A percentile compares a stretch with the other conserved stretches of the same genome.
These are phyloP conservation scores for Aspergillus homomorphus DNA, from an alignment of 495 filamentous ascomycete species.

Conservation along the genomic window DNA sequence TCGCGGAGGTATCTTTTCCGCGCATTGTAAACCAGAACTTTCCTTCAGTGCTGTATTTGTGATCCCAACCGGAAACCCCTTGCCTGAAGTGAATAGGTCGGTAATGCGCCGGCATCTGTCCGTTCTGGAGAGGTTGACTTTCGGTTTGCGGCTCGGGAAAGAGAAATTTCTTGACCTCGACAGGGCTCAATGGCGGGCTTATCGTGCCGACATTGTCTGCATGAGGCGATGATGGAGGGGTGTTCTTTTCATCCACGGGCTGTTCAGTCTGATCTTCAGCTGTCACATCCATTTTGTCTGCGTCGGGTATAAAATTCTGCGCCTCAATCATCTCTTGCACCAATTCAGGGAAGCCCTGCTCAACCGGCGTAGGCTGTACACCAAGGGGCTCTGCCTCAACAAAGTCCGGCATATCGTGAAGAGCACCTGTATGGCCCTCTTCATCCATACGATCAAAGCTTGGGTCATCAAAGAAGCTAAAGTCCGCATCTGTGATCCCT, in stretches of 20 bases:
- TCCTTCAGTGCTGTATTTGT: conserved; percentile 50
- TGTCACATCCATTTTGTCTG: not conserved
- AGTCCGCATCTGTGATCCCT: conserved; percentile 84
- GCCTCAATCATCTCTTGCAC: not conserved
- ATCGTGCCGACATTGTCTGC: conserved; percentile 31
- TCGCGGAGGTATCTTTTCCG: conserved; percentile 7
- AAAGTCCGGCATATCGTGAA: conserved; percentile 15
- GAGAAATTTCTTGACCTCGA: conserved; percentile 48
- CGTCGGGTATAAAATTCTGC: not conserved
- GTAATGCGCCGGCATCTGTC: conserved; percentile 40
- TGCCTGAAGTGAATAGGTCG: conserved; percentile 47
- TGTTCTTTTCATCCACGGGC: conserved; percentile 5
- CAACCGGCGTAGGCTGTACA: conserved; percentile 5
- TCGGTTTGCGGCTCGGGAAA: conserved; percentile 29
- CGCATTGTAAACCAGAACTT: conserved; percentile 46
- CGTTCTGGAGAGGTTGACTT: conserved; percentile 8
- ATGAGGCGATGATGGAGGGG: conserved; percentile 14
- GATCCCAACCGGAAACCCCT: conserved; percentile 43
- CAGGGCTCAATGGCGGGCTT: conserved; percentile 51
- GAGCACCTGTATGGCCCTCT: conserved; percentile 11
- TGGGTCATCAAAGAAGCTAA: conserved; percentile 82
- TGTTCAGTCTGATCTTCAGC: conserved; percentile 8
- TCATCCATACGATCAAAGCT: conserved; percentile 37
- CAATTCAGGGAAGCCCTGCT: conserved; percentile 2
- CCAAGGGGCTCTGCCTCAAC: conserved; percentile 13